Percentiles rank a stretch among this genome's conserved stretches.
These are phyloP conservation scores for Halophytophthora batemanensis DNA, from an alignment of 352 stramenopile species.

Conservation along the genomic window DNA sequence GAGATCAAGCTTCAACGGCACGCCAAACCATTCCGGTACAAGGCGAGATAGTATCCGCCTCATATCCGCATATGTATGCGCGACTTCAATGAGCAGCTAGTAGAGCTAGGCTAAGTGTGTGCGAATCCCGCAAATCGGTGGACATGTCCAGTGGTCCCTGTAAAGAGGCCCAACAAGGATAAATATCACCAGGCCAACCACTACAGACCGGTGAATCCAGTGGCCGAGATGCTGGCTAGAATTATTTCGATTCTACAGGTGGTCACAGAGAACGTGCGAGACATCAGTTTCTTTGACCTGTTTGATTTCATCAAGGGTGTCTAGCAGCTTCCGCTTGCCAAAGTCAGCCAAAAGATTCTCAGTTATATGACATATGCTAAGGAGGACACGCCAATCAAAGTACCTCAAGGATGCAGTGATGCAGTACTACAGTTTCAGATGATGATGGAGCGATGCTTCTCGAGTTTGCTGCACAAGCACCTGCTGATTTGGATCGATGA, in stretches of 20 bases:
- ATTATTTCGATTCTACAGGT: constrained; percentile 2
- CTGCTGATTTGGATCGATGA: constrained; percentile 36
- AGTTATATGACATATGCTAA: constrained; percentile 17
- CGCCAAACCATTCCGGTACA: constrained; percentile 4
- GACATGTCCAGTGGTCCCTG: not conserved
- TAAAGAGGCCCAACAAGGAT: not conserved
- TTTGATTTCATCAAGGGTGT: constrained; percentile 7
- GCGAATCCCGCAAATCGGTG: constrained; percentile 5
- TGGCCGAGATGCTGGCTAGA: constrained; percentile 5
- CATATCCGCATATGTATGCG: constrained; percentile 6
- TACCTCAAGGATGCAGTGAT: constrained; percentile 15
- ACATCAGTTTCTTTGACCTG: constrained; percentile 2
- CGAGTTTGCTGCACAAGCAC: constrained; percentile 9
- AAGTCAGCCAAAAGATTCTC: constrained; percentile 9
- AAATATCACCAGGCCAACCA: not conserved
- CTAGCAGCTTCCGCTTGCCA: constrained; percentile 2
- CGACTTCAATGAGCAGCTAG: constrained; percentile 11
- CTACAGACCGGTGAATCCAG: constrained; percentile 4
- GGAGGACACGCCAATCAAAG: constrained; percentile 11
- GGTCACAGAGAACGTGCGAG: constrained; percentile 3
- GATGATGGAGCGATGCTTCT: constrained; percentile 12
- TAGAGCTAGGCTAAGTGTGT: constrained; percentile 7
- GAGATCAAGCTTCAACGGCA: constrained; percentile 2
- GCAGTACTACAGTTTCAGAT: constrained; percentile 9
- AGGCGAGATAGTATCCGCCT: constrained; percentile 2